Base-by-base conservation (phyloP, 176 grass and related monocot genomes). In the Avena sativa region DNA sequence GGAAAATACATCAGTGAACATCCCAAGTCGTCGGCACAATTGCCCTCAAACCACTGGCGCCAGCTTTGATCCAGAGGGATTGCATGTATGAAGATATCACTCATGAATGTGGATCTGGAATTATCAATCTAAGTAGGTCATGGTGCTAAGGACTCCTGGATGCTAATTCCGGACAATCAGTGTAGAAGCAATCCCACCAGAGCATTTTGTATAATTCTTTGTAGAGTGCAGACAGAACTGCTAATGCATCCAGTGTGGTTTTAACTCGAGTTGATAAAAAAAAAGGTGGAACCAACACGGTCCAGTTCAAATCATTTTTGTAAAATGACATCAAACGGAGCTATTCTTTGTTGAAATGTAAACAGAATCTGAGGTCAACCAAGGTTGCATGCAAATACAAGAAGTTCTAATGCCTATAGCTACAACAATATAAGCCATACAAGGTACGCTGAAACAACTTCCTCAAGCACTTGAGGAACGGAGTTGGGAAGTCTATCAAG, bases 321-420 rank as follows among this genome's bases (percentile, higher is more conserved):
- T 12, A 61, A 83, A 51, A 79, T 25, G 65, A 52, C 44, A 63
- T 52, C 30, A 87, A 47, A 82, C 70, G 20, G 51, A 43, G 69
- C 26, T 57, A 71, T 9, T 21, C 25, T 89, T 71, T 76, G 61
- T 25, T 8, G 49, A 77, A 85, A 81, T 76, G 61, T 11, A 61
- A 82, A 40, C 14, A 74, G 20, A 83, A 57, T 21, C 23, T 49
- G 52, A 68, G 13, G 49, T 49, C 38, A 59, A 38, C 55, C 48
- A 66, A 44, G 46, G 17, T 57, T 79, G 56, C 67, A 91, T 57
- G 76, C 34, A 73, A 84, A 79, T 48, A 83, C 23, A 78, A 49
- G 70, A 48, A 57, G 23, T 48, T 74, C 13, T 81, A 80, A 74
- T 48, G 21, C 36, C 15, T 83, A 46, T 20, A 78, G 21, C 17